Percentiles rank a stretch among this genome's conserved stretches.
phyloP scores from a whole-genome alignment of 257 asterid species.

The Plectranthus barbatus region DNA sequence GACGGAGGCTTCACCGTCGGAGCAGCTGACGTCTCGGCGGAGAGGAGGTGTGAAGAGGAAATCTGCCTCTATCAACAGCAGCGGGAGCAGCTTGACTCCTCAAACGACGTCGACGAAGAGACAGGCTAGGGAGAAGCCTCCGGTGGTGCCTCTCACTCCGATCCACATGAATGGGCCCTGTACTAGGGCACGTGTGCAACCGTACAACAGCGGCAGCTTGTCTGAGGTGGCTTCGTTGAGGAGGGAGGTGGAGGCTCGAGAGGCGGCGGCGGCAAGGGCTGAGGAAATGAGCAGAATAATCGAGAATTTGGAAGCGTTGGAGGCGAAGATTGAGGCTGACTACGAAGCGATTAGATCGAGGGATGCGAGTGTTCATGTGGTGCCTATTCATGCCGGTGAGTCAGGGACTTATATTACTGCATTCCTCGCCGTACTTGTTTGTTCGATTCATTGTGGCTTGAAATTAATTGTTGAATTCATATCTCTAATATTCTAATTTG shows the following conservation, averaged over 20 bases:
- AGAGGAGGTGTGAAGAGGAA: constrained; percentile 84
- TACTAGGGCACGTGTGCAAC: constrained; percentile 90
- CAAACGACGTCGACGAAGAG: constrained; percentile 59
- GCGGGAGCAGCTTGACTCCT: constrained; percentile 45
- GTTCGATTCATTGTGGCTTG: background rate
- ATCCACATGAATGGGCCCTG: constrained; percentile 89
- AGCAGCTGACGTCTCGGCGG: constrained; percentile 56
- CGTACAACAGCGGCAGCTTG: constrained; percentile 41
- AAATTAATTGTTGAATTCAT: constrained; percentile 11
- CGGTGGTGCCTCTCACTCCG: constrained; percentile 55
- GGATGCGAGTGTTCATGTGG: constrained; percentile 63
- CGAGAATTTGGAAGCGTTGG: constrained; percentile 72
- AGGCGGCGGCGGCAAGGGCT: constrained; percentile 32
- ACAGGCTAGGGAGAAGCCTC: constrained; percentile 82
- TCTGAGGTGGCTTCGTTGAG: constrained; percentile 33
- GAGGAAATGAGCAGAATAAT: constrained; percentile 36
- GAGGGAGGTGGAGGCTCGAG: constrained; percentile 39
- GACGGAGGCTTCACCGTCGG: constrained; percentile 32
- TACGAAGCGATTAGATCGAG: constrained; percentile 53
- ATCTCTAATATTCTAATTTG: background rate
- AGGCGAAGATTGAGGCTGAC: constrained; percentile 72
- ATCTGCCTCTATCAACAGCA: constrained; percentile 49
- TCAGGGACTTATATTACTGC: background rate
- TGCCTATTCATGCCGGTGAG: constrained; percentile 93
- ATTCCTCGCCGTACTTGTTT: background rate